These are phyloP conservation scores for Candida hungchunana DNA, from an alignment of 805 yeast genomes.

Conservation along the genomic window DNA sequence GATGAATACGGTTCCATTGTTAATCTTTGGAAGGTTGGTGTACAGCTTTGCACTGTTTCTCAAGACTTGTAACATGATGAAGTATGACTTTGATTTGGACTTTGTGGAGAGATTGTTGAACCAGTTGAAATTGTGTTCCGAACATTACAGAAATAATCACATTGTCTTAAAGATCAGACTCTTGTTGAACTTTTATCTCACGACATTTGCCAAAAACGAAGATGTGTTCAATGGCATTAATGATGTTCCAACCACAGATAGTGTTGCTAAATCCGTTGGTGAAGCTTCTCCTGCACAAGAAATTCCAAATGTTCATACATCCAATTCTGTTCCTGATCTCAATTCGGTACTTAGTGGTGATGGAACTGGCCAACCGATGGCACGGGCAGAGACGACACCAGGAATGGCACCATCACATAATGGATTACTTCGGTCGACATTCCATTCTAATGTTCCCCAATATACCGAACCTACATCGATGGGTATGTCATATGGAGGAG, in stretches of 20 bases:
- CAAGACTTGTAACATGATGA: conserved; percentile 21
- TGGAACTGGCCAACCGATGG: background rate
- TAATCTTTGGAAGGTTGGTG: conserved; percentile 26
- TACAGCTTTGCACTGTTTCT: conserved; percentile 26
- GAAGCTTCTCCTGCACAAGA: background rate
- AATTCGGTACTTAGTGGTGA: background rate
- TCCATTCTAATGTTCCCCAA: no score
- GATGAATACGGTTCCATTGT: conserved; percentile 18
- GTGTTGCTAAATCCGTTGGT: conserved; percentile 13
- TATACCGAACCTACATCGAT: background rate
- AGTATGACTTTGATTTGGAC: conserved; percentile 16
- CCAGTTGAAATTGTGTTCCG: conserved; percentile 15
- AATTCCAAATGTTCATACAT: conserved; percentile 1
- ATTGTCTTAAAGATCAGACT: conserved; percentile 22
- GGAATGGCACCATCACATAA: background rate
- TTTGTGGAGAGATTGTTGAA: conserved; percentile 16
- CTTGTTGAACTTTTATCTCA: conserved; percentile 24
- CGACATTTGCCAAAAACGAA: conserved; percentile 27
- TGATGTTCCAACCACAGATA: conserved; percentile 13
- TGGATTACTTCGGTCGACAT: no score
- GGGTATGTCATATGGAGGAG: background rate
- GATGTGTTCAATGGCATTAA: conserved; percentile 20
- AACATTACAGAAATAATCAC: conserved; percentile 17
- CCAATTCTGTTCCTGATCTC: conserved; percentile 8
- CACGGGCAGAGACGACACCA: background rate